phyloP scores from a whole-genome alignment of 2,329 filamentous ascomycete species.

The Sordariomycetes sp. region DNA sequence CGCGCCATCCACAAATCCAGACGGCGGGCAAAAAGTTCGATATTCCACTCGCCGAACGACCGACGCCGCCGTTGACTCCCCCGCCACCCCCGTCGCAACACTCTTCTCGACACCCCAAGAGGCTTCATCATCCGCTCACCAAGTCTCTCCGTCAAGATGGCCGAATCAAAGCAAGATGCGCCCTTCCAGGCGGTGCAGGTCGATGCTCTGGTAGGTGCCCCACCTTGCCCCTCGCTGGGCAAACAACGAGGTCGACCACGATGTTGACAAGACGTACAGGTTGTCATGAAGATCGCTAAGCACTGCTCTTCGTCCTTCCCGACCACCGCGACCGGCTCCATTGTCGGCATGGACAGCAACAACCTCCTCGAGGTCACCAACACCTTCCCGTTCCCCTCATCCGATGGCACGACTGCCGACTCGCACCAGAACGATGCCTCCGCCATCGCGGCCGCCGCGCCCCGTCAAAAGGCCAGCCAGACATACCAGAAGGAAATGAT shows the following conservation, averaged over 20 bases:
- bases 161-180: conserved; percentile 52
- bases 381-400: conserved; percentile 83
- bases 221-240: conserved; percentile 16
- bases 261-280: conserved; percentile 36
- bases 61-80: too few relatives aligned
- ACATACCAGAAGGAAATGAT: conserved; percentile 96
- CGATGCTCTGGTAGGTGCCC: conserved; percentile 73
- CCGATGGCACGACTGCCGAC: conserved; percentile 61
- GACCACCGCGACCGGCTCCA: conserved; percentile 77
- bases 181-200: conserved; percentile 85
- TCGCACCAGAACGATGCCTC: conserved; percentile 68
- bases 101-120: conserved; percentile 6
- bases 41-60: conserved; percentile 22
- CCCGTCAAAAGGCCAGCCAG: conserved; percentile 82
- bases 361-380: conserved; percentile 85
- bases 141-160: conserved; percentile 35
- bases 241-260: conserved; percentile 8
- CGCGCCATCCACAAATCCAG: conserved; percentile 38
- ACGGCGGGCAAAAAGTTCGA: conserved; percentile 30
- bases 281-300: conserved; percentile 97
- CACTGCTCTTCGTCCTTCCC: conserved; percentile 85
- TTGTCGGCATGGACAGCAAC: conserved; percentile 87
- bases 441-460: conserved; percentile 74
- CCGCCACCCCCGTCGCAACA: too few relatives aligned
- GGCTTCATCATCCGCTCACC: neutral